Evolutionary conservation across 257 asterid genomes (phyloP).

Genomic region (Hygrophila difformis): DNA sequence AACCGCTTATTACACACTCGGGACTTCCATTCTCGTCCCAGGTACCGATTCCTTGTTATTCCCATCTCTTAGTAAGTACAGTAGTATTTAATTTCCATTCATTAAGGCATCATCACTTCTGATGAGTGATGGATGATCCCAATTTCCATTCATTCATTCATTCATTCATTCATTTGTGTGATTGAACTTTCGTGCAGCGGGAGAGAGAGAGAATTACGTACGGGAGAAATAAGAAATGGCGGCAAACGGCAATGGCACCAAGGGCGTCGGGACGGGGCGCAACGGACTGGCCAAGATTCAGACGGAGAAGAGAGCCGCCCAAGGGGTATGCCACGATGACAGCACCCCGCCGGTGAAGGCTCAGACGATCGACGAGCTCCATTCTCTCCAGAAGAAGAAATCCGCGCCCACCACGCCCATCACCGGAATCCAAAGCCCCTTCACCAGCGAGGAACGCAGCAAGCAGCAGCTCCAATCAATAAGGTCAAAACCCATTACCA

Average conservation of each 20-base stretch:
- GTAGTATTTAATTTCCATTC: too few relatives aligned
- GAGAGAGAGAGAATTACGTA: too few relatives aligned
- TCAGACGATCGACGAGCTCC: conserved; percentile 60
- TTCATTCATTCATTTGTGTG: not conserved
- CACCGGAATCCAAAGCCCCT: conserved; percentile 25
- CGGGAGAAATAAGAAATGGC: conserved; percentile 35
- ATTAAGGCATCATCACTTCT: too few relatives aligned
- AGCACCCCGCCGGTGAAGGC: conserved; percentile 55
- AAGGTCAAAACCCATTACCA: too few relatives aligned
- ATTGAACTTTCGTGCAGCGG: too few relatives aligned
- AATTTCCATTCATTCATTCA: too few relatives aligned
- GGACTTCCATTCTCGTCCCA: too few relatives aligned
- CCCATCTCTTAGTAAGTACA: too few relatives aligned
- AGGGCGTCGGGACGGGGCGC: too few relatives aligned
- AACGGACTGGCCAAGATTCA: conserved; percentile 54
- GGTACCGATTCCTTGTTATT: too few relatives aligned
- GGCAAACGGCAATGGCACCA: conserved; percentile 26
- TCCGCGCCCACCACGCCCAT: conserved; percentile 55
- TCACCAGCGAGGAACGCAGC: conserved; percentile 33
- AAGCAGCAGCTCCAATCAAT: conserved; percentile 55
- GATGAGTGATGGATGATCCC: too few relatives aligned
- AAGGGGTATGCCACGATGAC: conserved; percentile 51
- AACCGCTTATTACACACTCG: too few relatives aligned
- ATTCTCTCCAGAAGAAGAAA: conserved; percentile 57
- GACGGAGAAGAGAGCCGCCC: conserved; percentile 23